phyloP scores from a whole-genome alignment of 345 rosid species.

The Cardamine chenopodiifolia region DNA sequence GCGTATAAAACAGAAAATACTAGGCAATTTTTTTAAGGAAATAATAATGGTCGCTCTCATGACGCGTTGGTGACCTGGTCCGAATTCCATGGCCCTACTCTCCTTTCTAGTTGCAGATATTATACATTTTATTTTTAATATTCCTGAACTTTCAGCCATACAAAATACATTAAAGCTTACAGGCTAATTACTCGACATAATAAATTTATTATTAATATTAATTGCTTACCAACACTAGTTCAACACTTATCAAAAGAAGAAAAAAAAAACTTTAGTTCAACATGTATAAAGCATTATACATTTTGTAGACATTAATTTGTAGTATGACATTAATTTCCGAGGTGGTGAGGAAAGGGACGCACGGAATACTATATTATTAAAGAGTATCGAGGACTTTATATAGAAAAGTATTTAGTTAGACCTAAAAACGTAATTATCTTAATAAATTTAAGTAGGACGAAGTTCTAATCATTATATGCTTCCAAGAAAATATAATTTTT shows the following conservation, averaged over 20 bases:
- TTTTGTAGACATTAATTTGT: background rate
- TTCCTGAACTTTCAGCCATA: conserved; percentile 12
- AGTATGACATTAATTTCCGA: background rate
- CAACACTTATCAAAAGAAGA: background rate
- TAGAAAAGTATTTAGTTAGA: conserved; percentile 2
- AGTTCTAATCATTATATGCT: conserved; percentile 32
- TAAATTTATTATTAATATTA: background rate
- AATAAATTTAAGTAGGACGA: conserved; percentile 21
- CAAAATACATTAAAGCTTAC: background rate
- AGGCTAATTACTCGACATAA: background rate
- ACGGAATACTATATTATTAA: background rate
- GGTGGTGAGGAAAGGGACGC: conserved; percentile 27
- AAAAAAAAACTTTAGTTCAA: background rate
- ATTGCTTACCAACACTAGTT: background rate
- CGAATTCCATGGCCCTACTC: conserved; percentile 36
- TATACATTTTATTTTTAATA: conserved; percentile 5
- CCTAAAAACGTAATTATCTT: background rate
- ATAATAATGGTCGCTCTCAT: conserved; percentile 36
- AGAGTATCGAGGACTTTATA: conserved; percentile 1
- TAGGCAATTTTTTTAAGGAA: background rate
- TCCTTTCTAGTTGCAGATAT: conserved; percentile 36
- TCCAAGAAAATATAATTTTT: background rate
- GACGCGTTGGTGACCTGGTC: conserved; percentile 49
- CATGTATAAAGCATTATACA: background rate
- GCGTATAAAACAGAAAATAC: background rate